These are phyloP conservation scores for Dichomitus squalens DNA, from an alignment of 1,284 basidiomycete species.

Conservation along the genomic window DNA sequence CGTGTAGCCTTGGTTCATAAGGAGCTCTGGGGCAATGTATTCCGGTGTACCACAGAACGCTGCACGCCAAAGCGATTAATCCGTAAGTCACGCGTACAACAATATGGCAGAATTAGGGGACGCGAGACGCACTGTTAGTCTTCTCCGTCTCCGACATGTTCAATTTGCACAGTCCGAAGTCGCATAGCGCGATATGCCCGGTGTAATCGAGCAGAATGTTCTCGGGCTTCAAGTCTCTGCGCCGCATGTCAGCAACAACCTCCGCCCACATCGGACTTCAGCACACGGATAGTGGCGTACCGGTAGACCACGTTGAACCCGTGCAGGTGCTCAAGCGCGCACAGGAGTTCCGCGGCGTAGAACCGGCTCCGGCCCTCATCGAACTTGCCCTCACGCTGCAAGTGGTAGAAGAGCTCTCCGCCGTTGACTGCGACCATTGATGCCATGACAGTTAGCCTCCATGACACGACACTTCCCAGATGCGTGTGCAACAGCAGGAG, in stretches of 20 bases:
- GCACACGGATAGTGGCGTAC: slow-evolving; percentile 40
- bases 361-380: slow-evolving; percentile 93
- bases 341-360: slow-evolving; percentile 95
- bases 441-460: neutral
- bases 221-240: slow-evolving; percentile 93
- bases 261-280: neutral
- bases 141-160: slow-evolving; percentile 99
- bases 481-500: too few species aligned
- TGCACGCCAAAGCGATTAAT: slow-evolving; percentile 33
- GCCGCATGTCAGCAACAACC: neutral
- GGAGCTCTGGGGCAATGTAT: slow-evolving; percentile 94
- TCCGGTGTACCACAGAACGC: slow-evolving; percentile 99
- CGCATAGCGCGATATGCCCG: slow-evolving; percentile 97
- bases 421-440: slow-evolving; percentile 74
- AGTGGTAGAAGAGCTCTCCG: slow-evolving; percentile 96
- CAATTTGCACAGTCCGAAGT: slow-evolving; percentile 98
- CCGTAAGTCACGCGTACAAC: neutral
- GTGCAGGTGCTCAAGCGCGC: slow-evolving; percentile 95
- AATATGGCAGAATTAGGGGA: neutral
- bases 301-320: slow-evolving; percentile 99
- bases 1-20: slow-evolving; percentile 97
- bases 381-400: slow-evolving; percentile 97
- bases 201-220: slow-evolving; percentile 98
- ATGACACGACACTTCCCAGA: neutral
- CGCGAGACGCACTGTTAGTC: slow-evolving; percentile 80